These are phyloP conservation scores for Zygosaccharomyces siamensis DNA, from an alignment of 805 yeast genomes.

Conservation along the genomic window DNA sequence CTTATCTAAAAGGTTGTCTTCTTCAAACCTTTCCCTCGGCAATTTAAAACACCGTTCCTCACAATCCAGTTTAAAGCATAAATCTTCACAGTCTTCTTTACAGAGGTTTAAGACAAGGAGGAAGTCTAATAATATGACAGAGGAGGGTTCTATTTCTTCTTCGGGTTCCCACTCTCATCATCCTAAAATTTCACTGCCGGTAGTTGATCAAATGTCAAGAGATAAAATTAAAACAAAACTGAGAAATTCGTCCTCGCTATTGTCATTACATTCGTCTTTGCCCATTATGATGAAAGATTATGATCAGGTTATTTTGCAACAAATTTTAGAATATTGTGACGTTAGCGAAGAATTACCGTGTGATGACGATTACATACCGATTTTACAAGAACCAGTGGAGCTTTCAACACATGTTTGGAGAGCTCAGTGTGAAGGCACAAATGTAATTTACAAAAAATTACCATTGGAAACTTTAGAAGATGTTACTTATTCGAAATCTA, in stretches of 20 bases:
- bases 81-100: slow-evolving; percentile 33
- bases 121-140: slow-evolving; percentile 21
- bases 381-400: slow-evolving; percentile 10
- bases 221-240: slow-evolving; percentile 52
- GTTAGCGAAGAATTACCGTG: slow-evolving; percentile 18
- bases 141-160: slow-evolving; percentile 15
- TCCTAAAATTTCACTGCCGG: slow-evolving; percentile 50
- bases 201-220: slow-evolving; percentile 51
- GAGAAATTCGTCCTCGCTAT: slow-evolving; percentile 37
- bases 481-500: slow-evolving; percentile 18
- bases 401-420: slow-evolving; percentile 23
- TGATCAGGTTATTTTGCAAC: slow-evolving; percentile 25
- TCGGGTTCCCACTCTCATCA: slow-evolving; percentile 10
- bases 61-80: slow-evolving; percentile 29
- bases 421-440: slow-evolving; percentile 15
- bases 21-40: slow-evolving; percentile 21
- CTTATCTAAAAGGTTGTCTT: slow-evolving; percentile 21
- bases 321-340: slow-evolving; percentile 26
- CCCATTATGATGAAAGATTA: slow-evolving; percentile 25
- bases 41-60: slow-evolving; percentile 23
- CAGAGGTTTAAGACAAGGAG: slow-evolving; percentile 30
- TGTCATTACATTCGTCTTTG: slow-evolving; percentile 28
- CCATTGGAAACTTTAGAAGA: slow-evolving; percentile 17
- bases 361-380: slow-evolving; percentile 14
- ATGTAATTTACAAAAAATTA: slow-evolving; percentile 23